phyloP scores from a whole-genome alignment of 2,329 filamentous ascomycete genomes.

The Ceratocystis huliohia region DNA sequence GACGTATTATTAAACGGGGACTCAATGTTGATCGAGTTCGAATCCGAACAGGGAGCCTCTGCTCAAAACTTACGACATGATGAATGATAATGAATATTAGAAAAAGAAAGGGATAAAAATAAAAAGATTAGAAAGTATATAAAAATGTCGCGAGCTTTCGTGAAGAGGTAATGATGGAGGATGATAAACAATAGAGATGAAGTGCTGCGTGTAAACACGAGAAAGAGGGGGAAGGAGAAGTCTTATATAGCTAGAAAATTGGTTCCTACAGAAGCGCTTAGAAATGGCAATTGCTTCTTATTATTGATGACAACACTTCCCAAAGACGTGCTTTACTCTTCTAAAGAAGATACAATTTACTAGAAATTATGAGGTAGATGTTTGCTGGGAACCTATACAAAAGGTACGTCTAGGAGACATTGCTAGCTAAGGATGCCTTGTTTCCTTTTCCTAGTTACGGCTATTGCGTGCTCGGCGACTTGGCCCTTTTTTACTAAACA shows the following conservation, averaged over 20 bases:
- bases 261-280: constrained; percentile 13
- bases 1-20: neutral
- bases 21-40: too few relatives aligned
- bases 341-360: neutral
- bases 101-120: neutral
- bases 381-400: neutral
- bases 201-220: neutral
- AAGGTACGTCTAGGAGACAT: constrained; percentile 9
- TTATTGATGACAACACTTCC: constrained; percentile 5
- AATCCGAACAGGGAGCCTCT: neutral
- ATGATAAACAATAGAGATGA: neutral
- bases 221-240: constrained; percentile 15
- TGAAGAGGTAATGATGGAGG: neutral
- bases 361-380: constrained; percentile 2
- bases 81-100: constrained; percentile 9
- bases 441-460: neutral
- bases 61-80: constrained; percentile 19
- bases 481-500: constrained; percentile 5
- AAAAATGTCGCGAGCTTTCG: neutral
- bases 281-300: constrained; percentile 12
- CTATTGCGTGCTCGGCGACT: constrained; percentile 19
- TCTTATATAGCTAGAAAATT: constrained; percentile 16
- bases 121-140: too few relatives aligned
- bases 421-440: neutral
- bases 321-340: neutral